Evolutionary conservation across 1,284 basidiomycete genomes (phyloP), one percentile per base, ranked within the genome.

Genomic region (Peniophora sp.): DNA sequence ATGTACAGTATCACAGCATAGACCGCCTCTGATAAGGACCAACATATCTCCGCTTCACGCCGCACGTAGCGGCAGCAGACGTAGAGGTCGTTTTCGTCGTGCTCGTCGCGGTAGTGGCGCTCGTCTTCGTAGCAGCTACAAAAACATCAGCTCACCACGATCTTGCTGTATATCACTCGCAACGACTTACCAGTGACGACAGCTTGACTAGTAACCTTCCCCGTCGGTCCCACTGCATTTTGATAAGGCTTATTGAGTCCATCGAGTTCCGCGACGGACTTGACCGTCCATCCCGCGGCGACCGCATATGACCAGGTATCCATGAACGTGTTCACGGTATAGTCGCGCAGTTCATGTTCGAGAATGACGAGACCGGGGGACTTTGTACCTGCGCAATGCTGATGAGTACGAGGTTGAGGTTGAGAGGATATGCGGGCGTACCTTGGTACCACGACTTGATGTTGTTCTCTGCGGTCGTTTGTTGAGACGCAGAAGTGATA

Each of bases 311-410:
- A 81, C 64, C 77, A 93, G 14, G 79, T 75, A 49, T 72, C 67
- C 11, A 88, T 84, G 69, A 92, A 95, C 8, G 79, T 78, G 45
- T 74, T 63, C 38, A 92, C 80, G 20, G 85, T 74, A 52, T 72
- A 61, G 46, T 78, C 68, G 19, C 73, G 77, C 16, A 86, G 69
- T 66, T 94, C 92, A 67, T 96, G 92, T 67, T 94, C 87, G 55
- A 95, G 76, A 53, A 90, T 74, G 58, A 93, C 75, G 19, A 93
- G 75, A 35, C 92, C 92, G 10, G 85, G 83, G 9, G 64, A 66
- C 63, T 90, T 88, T 47, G 84, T 70, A 39, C 82, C 51, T 55
- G 45, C 12, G 20, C n/a, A 16, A 20, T 8, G 3, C 6, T 14
- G 10, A 22, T 2, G 1, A 16, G 12, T 36, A 8, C 5, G 23